Base-by-base conservation (phyloP, 805 yeast species). In the Cyberlindnera misumaiensis region DNA sequence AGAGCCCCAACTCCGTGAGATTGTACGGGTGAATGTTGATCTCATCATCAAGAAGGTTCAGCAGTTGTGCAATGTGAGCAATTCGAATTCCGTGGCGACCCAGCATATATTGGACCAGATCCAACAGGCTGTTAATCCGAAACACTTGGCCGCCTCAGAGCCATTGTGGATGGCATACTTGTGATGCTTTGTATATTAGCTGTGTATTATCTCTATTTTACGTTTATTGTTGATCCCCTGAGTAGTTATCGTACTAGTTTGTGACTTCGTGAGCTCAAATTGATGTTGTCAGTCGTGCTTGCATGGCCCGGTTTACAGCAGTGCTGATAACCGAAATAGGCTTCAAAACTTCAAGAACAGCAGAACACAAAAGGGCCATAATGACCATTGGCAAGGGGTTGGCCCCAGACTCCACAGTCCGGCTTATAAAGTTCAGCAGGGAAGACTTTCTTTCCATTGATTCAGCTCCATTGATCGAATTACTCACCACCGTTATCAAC, bases 101-200 rank as follows among this genome's bases (percentile, higher is more conserved):
- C 97, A 90, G 59, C 80, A 85, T 44, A 84, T 88, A 26, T 71
- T 93, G 48, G 97, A 93, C 52, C 73, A 90, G 55, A 86, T 93
- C 37, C 82, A 95, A 5, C 88, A 86, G 54, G 97, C 98, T 6
- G 97, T 89, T 12, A 90, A 89, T 55, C 97, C 97, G 27, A 76
- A 95, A 51, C 86, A 87, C 52, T 65, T 93, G 50, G 97, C 97
- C 12, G 78, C 86, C 39, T 82, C 95, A 5, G 98, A 93, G 52
- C 79, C 88, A 12, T 70, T 85, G 47, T 93, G 96, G 88, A 86
- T 93, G 96, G 93, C 98, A 1, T 93, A 87, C 65, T 76, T 88
- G 36, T 55, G 51, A 53, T 35, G 20, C 15, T 24, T 9, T 34
- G 31, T 34, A 34, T 12, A 28, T 34, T 34, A 34, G 30, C 28